These are phyloP conservation scores for Nakaseomyces delphensis DNA, from an alignment of 1,139 yeast species.

Conservation along the genomic window DNA sequence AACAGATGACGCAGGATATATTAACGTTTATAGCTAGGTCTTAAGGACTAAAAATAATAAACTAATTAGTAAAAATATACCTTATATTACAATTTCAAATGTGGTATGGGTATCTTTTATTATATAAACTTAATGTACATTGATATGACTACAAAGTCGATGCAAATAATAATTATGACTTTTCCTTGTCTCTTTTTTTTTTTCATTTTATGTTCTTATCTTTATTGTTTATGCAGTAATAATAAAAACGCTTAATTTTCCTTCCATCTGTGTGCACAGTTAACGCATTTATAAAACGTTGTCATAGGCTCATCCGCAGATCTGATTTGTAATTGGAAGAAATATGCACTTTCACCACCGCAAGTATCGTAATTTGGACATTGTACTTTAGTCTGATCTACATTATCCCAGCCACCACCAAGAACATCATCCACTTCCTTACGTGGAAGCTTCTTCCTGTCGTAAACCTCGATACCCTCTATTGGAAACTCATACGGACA, in stretches of 20 bases:
- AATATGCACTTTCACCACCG: slow-evolving; percentile 87
- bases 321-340: slow-evolving; percentile 91
- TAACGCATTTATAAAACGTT: slow-evolving; percentile 87
- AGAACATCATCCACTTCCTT: slow-evolving; percentile 93
- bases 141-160: not conserved
- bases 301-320: slow-evolving; percentile 82
- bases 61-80: too few species aligned
- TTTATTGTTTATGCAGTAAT: too few species aligned
- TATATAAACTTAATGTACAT: not conserved
- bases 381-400: slow-evolving; percentile 80
- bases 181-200: too few species aligned
- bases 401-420: slow-evolving; percentile 99
- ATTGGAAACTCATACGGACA: slow-evolving; percentile 93
- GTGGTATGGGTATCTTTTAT: too few species aligned
- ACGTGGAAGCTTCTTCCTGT: slow-evolving; percentile 70
- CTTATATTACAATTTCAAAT: too few species aligned
- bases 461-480: slow-evolving; percentile 72
- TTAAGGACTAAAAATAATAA: too few species aligned
- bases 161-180: not conserved
- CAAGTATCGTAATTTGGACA: slow-evolving; percentile 76
- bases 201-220: not conserved
- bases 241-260: too few species aligned
- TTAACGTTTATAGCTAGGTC: not conserved
- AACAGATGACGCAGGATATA: slow-evolving; percentile 2
- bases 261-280: slow-evolving; percentile 93